Conservation (phyloP, 2,329 filamentous ascomycete genomes). For the Penicillium sp. region DNA sequence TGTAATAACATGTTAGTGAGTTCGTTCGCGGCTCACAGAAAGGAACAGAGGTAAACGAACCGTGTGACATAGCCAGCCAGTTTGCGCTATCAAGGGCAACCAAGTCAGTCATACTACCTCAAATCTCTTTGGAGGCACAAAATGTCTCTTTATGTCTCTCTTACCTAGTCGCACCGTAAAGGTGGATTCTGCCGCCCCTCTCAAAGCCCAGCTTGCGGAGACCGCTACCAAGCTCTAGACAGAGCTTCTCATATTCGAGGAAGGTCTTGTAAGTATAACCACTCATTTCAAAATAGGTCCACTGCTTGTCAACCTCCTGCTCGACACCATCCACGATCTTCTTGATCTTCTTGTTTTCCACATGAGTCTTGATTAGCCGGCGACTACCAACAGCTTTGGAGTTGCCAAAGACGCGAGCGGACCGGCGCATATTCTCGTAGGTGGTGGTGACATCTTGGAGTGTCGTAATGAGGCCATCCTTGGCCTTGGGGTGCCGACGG, state of each 20-base stretch:
- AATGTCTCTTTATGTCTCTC: too few relatives aligned
- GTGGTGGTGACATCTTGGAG: slow-evolving; percentile 70
- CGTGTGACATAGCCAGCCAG: slow-evolving; percentile 82
- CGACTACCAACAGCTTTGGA: slow-evolving; percentile 68
- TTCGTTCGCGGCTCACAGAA: not conserved
- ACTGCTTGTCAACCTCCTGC: slow-evolving; percentile 81
- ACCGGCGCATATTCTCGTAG: slow-evolving; percentile 72
- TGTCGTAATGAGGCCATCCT: slow-evolving; percentile 67
- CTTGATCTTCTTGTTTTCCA: slow-evolving; percentile 84
- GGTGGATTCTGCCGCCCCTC: slow-evolving; percentile 67
- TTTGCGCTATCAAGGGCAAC: slow-evolving; percentile 55
- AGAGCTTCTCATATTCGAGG: slow-evolving; percentile 70
- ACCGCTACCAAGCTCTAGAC: slow-evolving; percentile 68
- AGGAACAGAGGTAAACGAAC: slow-evolving; percentile 34
- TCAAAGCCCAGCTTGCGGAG: slow-evolving; percentile 71
- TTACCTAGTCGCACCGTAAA: slow-evolving; percentile 80
- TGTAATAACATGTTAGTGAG: slow-evolving; percentile 20
- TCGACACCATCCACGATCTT: slow-evolving; percentile 81
- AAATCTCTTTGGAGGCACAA: not conserved
- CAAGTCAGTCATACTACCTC: slow-evolving; percentile 12
- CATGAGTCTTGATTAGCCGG: slow-evolving; percentile 72
- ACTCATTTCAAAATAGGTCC: slow-evolving; percentile 84
- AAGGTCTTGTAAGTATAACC: slow-evolving; percentile 75
- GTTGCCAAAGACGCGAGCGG: slow-evolving; percentile 62
- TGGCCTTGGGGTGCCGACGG: slow-evolving; percentile 68